Conservation (phyloP, 1,139 yeast genomes). For the Kluyveromyces marxianus region DNA sequence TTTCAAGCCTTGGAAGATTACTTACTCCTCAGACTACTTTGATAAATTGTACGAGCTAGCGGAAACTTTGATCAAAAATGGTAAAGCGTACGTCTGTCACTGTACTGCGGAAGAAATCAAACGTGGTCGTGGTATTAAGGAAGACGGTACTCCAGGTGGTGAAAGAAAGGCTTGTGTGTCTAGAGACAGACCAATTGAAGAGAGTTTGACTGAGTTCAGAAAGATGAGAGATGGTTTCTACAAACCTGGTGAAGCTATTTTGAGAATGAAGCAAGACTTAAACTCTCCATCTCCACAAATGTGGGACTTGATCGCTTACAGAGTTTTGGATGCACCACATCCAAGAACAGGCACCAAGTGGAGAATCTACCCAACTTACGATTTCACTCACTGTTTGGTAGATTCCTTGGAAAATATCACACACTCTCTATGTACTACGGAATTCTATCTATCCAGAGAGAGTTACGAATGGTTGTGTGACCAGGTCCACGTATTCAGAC, state of each 20-base stretch:
- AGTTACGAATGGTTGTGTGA: conserved; percentile 99
- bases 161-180: conserved; percentile 78
- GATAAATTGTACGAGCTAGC: conserved; percentile 82
- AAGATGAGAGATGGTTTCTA: conserved; percentile 87
- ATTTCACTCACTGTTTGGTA: conserved; percentile 96
- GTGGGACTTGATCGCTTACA: conserved; percentile 99
- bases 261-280: conserved; percentile 95
- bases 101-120: conserved; percentile 91
- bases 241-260: conserved; percentile 83
- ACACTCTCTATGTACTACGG: conserved; percentile 93
- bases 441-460: conserved; percentile 84
- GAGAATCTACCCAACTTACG: conserved; percentile 98
- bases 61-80: conserved; percentile 61
- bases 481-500: conserved; percentile 88
- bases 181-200: conserved; percentile 62
- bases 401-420: conserved; percentile 95
- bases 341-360: conserved; percentile 95
- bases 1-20: conserved; percentile 83
- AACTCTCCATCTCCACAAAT: conserved; percentile 93
- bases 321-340: conserved; percentile 86
- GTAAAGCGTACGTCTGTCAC: conserved; percentile 84
- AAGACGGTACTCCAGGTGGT: conserved; percentile 91
- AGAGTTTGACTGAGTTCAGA: conserved; percentile 72
- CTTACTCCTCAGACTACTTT: conserved; percentile 94
- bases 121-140: conserved; percentile 79